phyloP scores from a whole-genome alignment of 768 basidiomycete genomes.

The Mycena maculata region DNA sequence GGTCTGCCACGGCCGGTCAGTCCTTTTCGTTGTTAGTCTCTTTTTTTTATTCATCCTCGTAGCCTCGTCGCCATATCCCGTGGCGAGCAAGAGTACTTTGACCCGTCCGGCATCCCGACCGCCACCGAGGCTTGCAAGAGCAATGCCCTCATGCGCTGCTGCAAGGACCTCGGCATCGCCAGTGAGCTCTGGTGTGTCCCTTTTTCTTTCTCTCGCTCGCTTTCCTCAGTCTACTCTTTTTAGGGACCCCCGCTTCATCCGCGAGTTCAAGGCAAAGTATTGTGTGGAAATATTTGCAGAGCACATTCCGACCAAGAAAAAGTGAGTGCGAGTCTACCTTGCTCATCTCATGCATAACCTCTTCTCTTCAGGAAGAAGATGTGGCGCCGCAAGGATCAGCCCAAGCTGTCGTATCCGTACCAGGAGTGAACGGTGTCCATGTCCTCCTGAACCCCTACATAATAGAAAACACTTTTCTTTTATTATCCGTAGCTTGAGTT shows the following conservation, averaged over 20 bases:
- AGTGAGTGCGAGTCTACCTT: conserved; percentile 63
- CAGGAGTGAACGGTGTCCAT: conserved; percentile 63
- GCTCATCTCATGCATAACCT: not conserved
- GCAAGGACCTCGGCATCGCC: conserved; percentile 95
- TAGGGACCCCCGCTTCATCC: conserved; percentile 97
- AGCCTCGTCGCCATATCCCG: conserved; percentile 92
- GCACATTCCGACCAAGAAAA: conserved; percentile 87
- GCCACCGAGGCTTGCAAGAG: conserved; percentile 96
- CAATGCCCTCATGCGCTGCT: conserved; percentile 97
- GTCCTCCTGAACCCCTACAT: not conserved
- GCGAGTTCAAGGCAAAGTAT: conserved; percentile 88
- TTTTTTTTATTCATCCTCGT: not conserved
- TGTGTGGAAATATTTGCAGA: conserved; percentile 90
- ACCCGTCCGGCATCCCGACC: conserved; percentile 89
- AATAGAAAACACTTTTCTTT: conserved; percentile 1
- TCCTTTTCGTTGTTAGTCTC: conserved; percentile 8
- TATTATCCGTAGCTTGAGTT: no score
- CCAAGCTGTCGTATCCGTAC: conserved; percentile 90
- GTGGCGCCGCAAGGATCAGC: conserved; percentile 89
- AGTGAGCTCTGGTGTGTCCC: conserved; percentile 89
- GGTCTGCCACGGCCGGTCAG: conserved; percentile 90
- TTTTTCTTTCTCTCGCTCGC: not conserved
- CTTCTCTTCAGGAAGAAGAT: conserved; percentile 78
- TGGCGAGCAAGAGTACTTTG: conserved; percentile 98
- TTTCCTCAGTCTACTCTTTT: not conserved